Conservation (phyloP, 441 rosid species). For the Syzygium syzygioides region DNA sequence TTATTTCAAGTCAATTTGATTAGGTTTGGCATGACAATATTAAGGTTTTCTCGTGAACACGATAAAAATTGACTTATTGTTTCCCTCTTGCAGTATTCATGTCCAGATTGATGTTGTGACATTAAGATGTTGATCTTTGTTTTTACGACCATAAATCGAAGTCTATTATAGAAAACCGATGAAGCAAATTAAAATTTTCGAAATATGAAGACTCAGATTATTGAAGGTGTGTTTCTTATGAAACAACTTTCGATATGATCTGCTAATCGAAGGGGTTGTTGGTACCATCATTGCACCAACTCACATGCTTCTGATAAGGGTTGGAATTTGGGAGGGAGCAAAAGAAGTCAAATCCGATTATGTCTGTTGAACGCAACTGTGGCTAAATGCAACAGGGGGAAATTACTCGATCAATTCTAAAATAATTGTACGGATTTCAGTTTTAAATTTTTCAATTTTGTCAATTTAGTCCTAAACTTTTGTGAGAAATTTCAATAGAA, state of each 20-base stretch:
- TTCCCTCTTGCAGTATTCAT: neutral
- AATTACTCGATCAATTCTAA: neutral
- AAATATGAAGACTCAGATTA: neutral
- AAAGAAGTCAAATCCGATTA: neutral
- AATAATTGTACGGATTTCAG: neutral
- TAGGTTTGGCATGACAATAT: neutral
- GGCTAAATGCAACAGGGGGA: neutral
- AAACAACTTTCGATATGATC: neutral
- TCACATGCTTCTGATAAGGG: neutral
- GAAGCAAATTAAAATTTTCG: neutral
- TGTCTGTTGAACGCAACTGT: neutral
- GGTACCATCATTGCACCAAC: neutral
- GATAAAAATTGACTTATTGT: neutral
- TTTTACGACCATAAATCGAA: neutral
- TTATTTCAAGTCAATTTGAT: neutral
- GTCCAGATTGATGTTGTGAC: neutral
- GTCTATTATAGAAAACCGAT: neutral
- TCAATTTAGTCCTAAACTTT: neutral
- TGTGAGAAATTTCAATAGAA: fast-evolving
- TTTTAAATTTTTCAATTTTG: neutral
- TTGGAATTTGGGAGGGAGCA: neutral
- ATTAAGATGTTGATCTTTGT: neutral
- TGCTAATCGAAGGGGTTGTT: neutral
- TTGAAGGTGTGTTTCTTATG: neutral
- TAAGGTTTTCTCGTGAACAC: neutral